Base-by-base conservation (phyloP, 2,329 filamentous ascomycete species). In the Fusarium guadeloupense region DNA sequence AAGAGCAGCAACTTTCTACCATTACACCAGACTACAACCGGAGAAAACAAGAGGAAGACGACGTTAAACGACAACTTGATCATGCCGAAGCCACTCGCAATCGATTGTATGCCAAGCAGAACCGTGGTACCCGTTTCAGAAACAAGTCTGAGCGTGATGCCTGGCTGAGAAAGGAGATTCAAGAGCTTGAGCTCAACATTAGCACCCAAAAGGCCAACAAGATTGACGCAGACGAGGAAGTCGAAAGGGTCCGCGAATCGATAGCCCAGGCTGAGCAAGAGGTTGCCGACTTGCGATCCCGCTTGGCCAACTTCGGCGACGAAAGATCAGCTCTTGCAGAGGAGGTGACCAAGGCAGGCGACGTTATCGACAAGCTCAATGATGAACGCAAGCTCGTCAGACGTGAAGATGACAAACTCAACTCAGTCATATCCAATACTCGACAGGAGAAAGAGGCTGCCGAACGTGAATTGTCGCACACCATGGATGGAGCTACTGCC, bases 31-130 rank as follows among this genome's bases (percentile, higher is more conserved):
- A 90, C 17, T 96, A 92, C 72, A 89, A 88, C 47, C 81, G 85
- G 56, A 88, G 88, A 64, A 92, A 89, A 73, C 82, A 86, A 45
- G 84, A 92, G 55, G 95, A 97, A 72, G 83, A 84, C 14, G 83
- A 85, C 14, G 80, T 91, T 23, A 89, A 88, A 69, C 81, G 88
- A 50, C 86, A 90, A 55, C 82, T 98, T 10, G 89, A 93, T 40
- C 83, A 90, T 43, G 90, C 90, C 1, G 90, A 96, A 69, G 89
- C 89, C 8, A 84, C 85, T 6, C 85, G 91, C 35, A 87, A 90
- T 63, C 88, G 93, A 31, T 84, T 99, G 8, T 92, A 96, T 71
- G 91, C 91, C 44, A 99, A 99, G 75, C 94, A 99, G 76, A 92
- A 90, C 37, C 89, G 94, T 39, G 93, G 90, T 64, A 89, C 90